These are phyloP conservation scores for Xylariaceae sp. DNA, from an alignment of 2,329 filamentous ascomycete species.

Conservation along the genomic window DNA sequence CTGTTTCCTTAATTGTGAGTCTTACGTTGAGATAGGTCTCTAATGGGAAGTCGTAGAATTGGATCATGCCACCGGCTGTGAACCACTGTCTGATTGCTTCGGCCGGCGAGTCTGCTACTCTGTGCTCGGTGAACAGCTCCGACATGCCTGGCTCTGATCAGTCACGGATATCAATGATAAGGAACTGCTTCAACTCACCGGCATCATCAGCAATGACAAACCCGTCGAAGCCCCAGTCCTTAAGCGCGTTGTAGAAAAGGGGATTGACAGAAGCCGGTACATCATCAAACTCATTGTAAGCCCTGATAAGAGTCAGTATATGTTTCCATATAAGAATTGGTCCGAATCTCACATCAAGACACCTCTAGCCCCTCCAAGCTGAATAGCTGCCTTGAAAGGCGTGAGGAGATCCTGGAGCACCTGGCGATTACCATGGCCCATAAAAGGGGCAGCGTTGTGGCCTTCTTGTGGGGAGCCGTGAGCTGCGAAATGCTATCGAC, in stretches of 20 bases:
- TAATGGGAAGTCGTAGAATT: conserved; percentile 42
- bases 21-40: conserved; percentile 35
- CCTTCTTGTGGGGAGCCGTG: conserved; percentile 40
- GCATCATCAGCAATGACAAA: conserved; percentile 41
- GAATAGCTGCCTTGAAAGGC: conserved; percentile 40
- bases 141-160: conserved; percentile 28
- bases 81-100: conserved; percentile 41
- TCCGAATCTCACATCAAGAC: conserved; percentile 37
- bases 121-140: conserved; percentile 33
- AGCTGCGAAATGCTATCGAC: conserved; percentile 38
- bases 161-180: background rate
- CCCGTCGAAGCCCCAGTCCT: conserved; percentile 38
- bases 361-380: conserved; percentile 38
- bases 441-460: conserved; percentile 40
- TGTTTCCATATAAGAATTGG: background rate
- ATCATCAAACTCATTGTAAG: conserved; percentile 40
- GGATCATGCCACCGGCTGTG: conserved; percentile 41
- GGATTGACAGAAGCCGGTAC: conserved; percentile 38
- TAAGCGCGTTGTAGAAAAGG: conserved; percentile 35
- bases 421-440: conserved; percentile 40
- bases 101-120: conserved; percentile 35
- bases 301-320: conserved; percentile 21
- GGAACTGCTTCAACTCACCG: conserved; percentile 22
- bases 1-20: conserved; percentile 16
- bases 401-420: conserved; percentile 39